These are phyloP conservation scores for Maudiozyma saulgeensis DNA, from an alignment of 805 yeast genomes.

Conservation along the genomic window DNA sequence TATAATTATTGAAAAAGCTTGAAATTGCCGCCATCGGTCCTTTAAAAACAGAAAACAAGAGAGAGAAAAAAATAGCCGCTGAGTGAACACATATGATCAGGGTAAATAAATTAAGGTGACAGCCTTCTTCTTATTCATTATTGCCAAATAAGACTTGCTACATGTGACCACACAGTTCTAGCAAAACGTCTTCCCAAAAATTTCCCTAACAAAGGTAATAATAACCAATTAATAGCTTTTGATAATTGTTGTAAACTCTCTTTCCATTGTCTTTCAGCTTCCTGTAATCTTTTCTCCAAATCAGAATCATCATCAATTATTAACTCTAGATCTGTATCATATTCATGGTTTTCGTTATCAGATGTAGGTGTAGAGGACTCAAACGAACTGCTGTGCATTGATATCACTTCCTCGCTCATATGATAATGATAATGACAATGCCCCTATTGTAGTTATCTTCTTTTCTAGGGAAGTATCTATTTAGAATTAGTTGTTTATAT, in stretches of 20 bases:
- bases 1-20: not conserved
- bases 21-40: too few species aligned
- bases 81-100: not conserved
- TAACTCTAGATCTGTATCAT: not conserved
- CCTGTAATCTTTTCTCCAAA: slow-evolving; percentile 15
- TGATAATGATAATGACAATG: too few species aligned
- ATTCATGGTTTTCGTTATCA: not conserved
- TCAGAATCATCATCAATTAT: not conserved
- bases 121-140: not conserved
- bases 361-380: not conserved
- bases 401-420: not conserved
- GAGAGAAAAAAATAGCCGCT: too few species aligned
- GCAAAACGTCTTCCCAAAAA: slow-evolving; percentile 55
- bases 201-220: slow-evolving; percentile 60
- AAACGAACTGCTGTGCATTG: not conserved
- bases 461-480: too few species aligned
- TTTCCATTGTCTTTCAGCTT: slow-evolving; percentile 68
- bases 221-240: slow-evolving; percentile 47
- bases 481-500: too few species aligned
- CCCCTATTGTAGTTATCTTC: too few species aligned
- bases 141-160: slow-evolving; percentile 18
- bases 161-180: slow-evolving; percentile 25
- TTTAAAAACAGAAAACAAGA: not conserved
- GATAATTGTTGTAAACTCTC: slow-evolving; percentile 52
- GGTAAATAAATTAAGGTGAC: not conserved